Conservation (phyloP, 208 protist genomes). For the Strigomonas oncopelti region DNA sequence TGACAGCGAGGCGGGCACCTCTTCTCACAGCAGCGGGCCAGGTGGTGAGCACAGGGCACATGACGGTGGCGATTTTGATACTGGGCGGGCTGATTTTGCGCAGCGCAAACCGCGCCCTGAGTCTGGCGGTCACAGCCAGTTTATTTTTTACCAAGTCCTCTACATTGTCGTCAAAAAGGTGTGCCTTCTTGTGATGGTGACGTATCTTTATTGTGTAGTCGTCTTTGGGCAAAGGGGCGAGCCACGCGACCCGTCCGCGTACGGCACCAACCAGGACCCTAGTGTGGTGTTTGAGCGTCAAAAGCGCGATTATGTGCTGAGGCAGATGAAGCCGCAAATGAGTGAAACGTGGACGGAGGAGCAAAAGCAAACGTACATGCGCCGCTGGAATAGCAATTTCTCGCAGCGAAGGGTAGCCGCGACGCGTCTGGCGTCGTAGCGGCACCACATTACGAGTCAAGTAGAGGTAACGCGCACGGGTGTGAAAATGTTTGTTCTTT, state of each 20-base stretch:
- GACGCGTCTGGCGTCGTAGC: background rate
- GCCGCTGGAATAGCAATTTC: slow-evolving; percentile 17
- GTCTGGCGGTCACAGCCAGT: background rate
- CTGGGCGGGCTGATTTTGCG: background rate
- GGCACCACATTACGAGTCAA: too few species aligned
- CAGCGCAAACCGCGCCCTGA: background rate
- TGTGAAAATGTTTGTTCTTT: background rate
- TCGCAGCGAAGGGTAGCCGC: slow-evolving; percentile 5
- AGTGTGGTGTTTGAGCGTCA: background rate
- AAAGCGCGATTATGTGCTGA: slow-evolving; percentile 1
- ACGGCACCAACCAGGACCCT: background rate
- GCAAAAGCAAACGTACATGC: slow-evolving; percentile 17
- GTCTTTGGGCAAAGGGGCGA: background rate
- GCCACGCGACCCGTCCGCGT: background rate
- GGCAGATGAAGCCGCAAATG: slow-evolving; percentile 11
- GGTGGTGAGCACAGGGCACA: background rate
- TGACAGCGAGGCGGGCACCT: background rate
- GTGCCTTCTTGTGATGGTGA: background rate
- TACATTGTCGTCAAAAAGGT: background rate
- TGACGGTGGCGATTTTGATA: background rate
- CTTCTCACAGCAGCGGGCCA: background rate
- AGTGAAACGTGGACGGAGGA: slow-evolving; percentile 17
- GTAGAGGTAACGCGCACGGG: too few species aligned
- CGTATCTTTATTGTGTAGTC: background rate
- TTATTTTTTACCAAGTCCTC: background rate